A percentile compares a stretch with the other conserved stretches of the same genome.
These are phyloP conservation scores for Stagonosporopsis cucurbitacearum DNA, from an alignment of 2,329 filamentous ascomycete species.

Conservation along the genomic window DNA sequence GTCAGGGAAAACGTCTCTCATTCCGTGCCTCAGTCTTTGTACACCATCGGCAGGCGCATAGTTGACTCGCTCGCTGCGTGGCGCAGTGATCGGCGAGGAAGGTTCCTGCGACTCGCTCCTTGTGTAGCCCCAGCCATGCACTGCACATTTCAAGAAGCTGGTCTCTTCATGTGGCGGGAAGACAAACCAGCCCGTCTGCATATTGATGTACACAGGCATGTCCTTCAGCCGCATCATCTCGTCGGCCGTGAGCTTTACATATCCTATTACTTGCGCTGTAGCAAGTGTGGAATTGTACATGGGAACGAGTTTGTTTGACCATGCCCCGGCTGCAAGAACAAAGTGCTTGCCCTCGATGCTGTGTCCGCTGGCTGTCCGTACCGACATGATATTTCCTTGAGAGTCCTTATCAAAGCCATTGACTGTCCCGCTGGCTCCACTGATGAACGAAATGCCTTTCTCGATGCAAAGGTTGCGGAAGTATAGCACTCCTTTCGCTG, in stretches of 20 bases:
- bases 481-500: neutral
- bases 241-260: neutral
- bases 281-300: neutral
- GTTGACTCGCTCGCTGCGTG: neutral
- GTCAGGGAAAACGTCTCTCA: neutral
- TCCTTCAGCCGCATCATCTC: neutral
- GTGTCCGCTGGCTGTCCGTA: neutral
- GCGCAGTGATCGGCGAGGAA: neutral
- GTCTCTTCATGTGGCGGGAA: neutral
- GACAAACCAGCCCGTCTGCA: neutral
- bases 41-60: neutral
- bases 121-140: neutral
- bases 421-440: conserved; percentile 12
- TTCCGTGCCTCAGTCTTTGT: neutral
- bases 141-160: neutral
- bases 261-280: neutral
- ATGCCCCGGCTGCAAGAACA: neutral
- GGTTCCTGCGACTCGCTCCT: neutral
- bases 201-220: neutral
- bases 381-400: neutral
- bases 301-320: neutral
- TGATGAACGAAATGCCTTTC: conserved; percentile 15
- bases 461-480: conserved; percentile 10
- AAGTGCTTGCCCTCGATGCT: neutral
- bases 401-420: conserved; percentile 3